Evolutionary conservation across 2,329 filamentous ascomycete genomes (phyloP).

Genomic region (Pseudogymnoascus sp.): DNA sequence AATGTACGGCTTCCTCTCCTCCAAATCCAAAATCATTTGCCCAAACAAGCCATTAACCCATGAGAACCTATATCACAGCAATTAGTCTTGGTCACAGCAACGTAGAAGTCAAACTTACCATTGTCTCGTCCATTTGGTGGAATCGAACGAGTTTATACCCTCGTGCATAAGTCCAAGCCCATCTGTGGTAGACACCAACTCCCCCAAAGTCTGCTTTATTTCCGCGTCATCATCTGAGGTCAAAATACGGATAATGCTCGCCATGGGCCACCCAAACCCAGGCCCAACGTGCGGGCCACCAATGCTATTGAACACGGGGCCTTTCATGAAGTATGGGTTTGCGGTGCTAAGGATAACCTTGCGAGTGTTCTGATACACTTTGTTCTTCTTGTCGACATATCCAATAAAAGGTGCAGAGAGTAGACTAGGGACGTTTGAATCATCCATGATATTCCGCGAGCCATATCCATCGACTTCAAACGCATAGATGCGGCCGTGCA

Average conservation of each 20-base stretch:
- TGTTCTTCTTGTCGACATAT: constrained; percentile 49
- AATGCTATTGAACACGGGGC: constrained; percentile 53
- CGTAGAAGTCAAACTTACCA: constrained; percentile 27
- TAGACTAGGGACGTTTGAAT: constrained; percentile 62
- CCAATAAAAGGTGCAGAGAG: constrained; percentile 57
- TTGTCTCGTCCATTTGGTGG: constrained; percentile 34
- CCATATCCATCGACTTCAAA: constrained; percentile 73
- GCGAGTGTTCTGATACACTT: constrained; percentile 70
- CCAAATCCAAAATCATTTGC: constrained; percentile 70
- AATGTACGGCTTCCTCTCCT: constrained; percentile 62
- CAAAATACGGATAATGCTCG: constrained; percentile 44
- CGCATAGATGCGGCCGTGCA: constrained; percentile 62
- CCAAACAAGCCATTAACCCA: constrained; percentile 88
- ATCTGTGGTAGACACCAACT: constrained; percentile 22
- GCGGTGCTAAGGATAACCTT: constrained; percentile 65
- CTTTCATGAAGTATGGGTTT: constrained; percentile 67
- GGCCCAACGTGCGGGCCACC: constrained; percentile 61
- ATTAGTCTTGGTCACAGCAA: background rate
- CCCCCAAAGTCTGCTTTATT: constrained; percentile 22
- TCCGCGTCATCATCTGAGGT: constrained; percentile 35
- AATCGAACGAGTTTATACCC: constrained; percentile 37
- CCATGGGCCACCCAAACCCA: constrained; percentile 47
- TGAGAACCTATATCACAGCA: constrained; percentile 44
- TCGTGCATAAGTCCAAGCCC: constrained; percentile 41
- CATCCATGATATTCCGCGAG: constrained; percentile 53